These are phyloP conservation scores for Tolypocladium album DNA, from an alignment of 2,329 filamentous ascomycete species.

Conservation along the genomic window DNA sequence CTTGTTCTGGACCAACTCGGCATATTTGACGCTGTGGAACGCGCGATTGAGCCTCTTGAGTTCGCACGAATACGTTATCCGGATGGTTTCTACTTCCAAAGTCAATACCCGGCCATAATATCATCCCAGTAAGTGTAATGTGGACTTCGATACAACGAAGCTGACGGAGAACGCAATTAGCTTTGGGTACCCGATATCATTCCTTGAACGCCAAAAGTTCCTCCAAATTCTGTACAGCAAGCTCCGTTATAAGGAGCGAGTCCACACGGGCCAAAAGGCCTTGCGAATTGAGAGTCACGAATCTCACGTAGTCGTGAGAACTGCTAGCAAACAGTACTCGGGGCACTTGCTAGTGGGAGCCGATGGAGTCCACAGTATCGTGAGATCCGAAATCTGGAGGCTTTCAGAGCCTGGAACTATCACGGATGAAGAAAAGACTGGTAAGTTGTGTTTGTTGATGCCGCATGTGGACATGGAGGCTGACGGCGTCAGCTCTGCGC, in stretches of 20 bases:
- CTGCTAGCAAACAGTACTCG: constrained; percentile 16
- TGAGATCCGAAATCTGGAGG: constrained; percentile 16
- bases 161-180: constrained; percentile 1
- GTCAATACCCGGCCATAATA: constrained; percentile 4
- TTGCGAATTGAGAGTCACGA: constrained; percentile 2
- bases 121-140: constrained; percentile 1
- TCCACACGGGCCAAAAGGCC: constrained; percentile 9
- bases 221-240: constrained; percentile 21
- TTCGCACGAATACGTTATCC: constrained; percentile 3
- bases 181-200: constrained; percentile 18
- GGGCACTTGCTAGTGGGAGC: constrained; percentile 24
- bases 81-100: constrained; percentile 4
- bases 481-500: background rate
- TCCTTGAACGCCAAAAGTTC: constrained; percentile 23
- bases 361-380: constrained; percentile 26
- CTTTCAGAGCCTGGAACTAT: constrained; percentile 12
- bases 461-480: background rate
- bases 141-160: background rate
- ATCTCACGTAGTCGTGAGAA: constrained; percentile 15
- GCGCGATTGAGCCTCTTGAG: constrained; percentile 5
- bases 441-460: background rate
- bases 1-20: constrained; percentile 38
- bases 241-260: constrained; percentile 15
- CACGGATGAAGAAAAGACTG: constrained; percentile 6
- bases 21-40: constrained; percentile 12